These are phyloP conservation scores for Xylaria flabelliformis DNA, from an alignment of 495 filamentous ascomycete species.

Conservation along the genomic window DNA sequence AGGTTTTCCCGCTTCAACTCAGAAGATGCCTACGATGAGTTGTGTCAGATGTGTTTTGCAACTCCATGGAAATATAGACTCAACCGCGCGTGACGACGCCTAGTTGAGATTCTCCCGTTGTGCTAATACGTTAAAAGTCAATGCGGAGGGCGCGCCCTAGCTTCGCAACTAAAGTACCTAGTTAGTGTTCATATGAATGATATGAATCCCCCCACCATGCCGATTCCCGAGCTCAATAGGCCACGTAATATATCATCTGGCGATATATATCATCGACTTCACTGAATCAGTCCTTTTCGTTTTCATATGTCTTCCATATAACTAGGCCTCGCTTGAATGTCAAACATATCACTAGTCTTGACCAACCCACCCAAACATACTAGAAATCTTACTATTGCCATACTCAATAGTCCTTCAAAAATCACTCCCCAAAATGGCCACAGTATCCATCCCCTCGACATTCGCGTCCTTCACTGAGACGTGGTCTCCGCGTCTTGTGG, in stretches of 20 bases:
- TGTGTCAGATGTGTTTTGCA: background rate
- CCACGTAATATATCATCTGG: background rate
- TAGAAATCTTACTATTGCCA: background rate
- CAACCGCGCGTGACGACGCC: background rate
- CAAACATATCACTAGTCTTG: background rate
- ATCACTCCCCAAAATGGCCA: background rate
- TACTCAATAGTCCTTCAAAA: background rate
- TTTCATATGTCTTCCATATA: background rate
- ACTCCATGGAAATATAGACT: background rate
- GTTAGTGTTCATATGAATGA: background rate
- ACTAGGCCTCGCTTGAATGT: background rate
- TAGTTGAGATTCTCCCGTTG: background rate
- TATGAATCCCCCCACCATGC: background rate
- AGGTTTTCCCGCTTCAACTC: background rate
- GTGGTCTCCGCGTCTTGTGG: constrained; percentile 10
- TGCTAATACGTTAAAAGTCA: background rate
- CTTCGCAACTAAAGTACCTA: background rate
- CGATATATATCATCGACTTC: background rate
- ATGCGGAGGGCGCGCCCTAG: constrained; percentile 11
- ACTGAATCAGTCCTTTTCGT: background rate
- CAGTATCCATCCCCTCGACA: constrained; percentile 3
- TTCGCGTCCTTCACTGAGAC: constrained; percentile 9
- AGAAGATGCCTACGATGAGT: background rate
- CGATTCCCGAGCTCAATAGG: background rate
- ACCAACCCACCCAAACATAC: background rate